Evolutionary conservation across 2,329 filamentous ascomycete genomes (phyloP).

Genomic region (Venturia asperata): DNA sequence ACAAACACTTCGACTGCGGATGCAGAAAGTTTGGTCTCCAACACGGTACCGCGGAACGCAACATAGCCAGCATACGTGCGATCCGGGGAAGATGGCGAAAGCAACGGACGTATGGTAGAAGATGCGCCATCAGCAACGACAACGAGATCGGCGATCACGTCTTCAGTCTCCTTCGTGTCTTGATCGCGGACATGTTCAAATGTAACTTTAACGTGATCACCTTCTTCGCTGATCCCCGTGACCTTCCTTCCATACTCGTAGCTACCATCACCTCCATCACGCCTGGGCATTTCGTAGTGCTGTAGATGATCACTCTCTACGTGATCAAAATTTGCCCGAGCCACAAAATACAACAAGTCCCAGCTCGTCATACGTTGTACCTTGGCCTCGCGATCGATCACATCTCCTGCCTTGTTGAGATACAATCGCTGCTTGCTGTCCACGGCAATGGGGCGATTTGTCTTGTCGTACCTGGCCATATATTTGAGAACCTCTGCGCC

Average conservation of each 20-base stretch:
- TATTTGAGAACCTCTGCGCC: neutral
- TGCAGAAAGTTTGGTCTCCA: no score
- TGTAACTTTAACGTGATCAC: neutral
- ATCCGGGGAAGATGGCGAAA: neutral
- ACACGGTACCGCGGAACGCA: no score
- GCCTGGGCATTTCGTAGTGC: no score
- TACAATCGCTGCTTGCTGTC: neutral
- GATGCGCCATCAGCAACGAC: neutral
- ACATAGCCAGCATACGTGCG: neutral
- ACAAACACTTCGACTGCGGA: neutral
- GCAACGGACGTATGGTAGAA: neutral
- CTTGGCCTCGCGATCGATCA: neutral
- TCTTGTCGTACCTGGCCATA: neutral
- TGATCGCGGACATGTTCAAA: neutral
- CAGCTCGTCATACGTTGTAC: neutral
- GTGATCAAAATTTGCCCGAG: neutral
- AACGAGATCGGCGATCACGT: neutral
- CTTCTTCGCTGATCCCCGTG: no score
- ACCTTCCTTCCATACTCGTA: neutral
- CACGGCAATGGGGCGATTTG: neutral
- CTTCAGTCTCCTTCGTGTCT: neutral
- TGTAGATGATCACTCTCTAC: neutral
- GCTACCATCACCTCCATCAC: neutral
- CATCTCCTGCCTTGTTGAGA: neutral
- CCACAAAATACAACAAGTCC: constrained; percentile 2